These are phyloP conservation scores for Rossbeevera mucosa DNA, from an alignment of 768 basidiomycete species.

Conservation along the genomic window DNA sequence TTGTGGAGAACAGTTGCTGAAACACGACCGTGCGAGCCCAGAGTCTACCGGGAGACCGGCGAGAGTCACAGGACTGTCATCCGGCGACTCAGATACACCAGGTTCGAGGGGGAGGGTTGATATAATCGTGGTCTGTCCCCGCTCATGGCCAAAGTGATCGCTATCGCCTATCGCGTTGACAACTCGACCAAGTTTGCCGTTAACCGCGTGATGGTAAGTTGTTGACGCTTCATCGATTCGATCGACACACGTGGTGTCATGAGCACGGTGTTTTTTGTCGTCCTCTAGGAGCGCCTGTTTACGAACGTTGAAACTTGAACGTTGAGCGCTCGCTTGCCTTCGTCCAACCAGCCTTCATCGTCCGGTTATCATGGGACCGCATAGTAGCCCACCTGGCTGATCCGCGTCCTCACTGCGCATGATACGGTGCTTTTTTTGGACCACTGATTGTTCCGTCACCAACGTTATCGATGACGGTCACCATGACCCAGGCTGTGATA, in stretches of 20 bases:
- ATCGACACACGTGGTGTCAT: not conserved
- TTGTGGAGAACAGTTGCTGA: not conserved
- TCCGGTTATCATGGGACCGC: not conserved
- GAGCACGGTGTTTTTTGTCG: not conserved
- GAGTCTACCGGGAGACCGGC: not conserved
- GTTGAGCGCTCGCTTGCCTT: not conserved
- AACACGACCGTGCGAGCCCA: not conserved
- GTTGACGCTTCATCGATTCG: not conserved
- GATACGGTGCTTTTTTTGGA: not conserved
- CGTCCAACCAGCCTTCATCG: not conserved
- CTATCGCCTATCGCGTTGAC: not conserved
- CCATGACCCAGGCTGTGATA: not conserved
- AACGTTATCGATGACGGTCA: not conserved
- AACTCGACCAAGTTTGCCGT: not conserved
- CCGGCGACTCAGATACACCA: not conserved
- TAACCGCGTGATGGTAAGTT: not conserved
- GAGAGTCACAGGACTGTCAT: not conserved
- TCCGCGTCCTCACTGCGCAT: not conserved
- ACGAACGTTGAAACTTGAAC: not conserved
- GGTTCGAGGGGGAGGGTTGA: not conserved
- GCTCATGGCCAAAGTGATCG: not conserved
- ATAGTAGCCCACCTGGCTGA: not conserved
- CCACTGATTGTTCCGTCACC: not conserved
- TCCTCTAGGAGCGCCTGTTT: not conserved
- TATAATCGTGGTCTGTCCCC: not conserved